phyloP scores from a whole-genome alignment of 2,329 filamentous ascomycete genomes.

The Nemania sp. region DNA sequence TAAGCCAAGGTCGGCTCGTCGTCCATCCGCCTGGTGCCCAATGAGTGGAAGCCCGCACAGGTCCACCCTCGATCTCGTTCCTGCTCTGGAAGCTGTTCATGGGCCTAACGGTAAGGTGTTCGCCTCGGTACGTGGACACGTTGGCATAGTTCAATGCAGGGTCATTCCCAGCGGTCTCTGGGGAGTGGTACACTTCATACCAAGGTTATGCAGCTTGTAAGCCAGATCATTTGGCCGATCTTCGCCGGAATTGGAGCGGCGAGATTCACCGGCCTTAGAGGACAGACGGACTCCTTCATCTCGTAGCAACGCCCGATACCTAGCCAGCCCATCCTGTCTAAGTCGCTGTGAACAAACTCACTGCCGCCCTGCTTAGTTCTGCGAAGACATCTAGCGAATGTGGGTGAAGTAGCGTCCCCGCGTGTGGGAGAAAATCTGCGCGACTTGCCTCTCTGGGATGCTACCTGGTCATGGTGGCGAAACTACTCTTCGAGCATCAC shows the following conservation, averaged over 20 bases:
- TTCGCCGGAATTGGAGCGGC: constrained; percentile 39
- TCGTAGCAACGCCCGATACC: constrained; percentile 32
- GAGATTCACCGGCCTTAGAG: constrained; percentile 34
- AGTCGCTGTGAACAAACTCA: constrained; percentile 21
- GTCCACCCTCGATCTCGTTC: constrained; percentile 23
- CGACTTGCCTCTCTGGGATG: constrained; percentile 34
- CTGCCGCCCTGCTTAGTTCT: constrained; percentile 35
- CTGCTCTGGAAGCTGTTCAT: constrained; percentile 23
- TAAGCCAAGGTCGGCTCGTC: constrained; percentile 30
- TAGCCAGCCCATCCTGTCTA: constrained; percentile 27
- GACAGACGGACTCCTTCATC: constrained; percentile 29
- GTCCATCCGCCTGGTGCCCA: constrained; percentile 38
- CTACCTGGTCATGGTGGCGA: constrained; percentile 38
- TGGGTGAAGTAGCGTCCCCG: constrained; percentile 34
- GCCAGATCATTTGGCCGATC: constrained; percentile 45
- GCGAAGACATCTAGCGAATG: constrained; percentile 22
- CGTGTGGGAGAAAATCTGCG: constrained; percentile 26
- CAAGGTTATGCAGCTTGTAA: constrained; percentile 44
- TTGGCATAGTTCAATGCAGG: constrained; percentile 40
- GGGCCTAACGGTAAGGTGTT: constrained; percentile 31
- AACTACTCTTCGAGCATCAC: constrained; percentile 29
- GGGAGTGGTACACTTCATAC: constrained; percentile 26
- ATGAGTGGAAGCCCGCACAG: constrained; percentile 30
- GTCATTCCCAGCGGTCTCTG: constrained; percentile 34
- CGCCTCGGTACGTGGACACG: constrained; percentile 39